These are phyloP conservation scores for Suillus tomentosus DNA, from an alignment of 768 basidiomycete genomes.

Conservation along the genomic window DNA sequence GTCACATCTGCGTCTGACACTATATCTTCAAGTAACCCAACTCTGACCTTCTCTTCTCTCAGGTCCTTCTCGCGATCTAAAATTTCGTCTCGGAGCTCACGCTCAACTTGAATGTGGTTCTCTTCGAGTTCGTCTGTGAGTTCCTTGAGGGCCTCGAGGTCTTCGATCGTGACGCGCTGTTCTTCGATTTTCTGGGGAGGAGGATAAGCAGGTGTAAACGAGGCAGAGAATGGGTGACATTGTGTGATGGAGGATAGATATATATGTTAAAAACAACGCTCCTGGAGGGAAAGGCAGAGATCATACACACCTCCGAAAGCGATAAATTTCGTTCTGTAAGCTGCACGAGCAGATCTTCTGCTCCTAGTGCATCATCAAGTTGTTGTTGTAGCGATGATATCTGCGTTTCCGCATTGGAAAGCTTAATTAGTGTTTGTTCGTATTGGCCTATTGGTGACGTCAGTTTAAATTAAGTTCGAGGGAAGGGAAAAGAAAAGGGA, in stretches of 20 bases:
- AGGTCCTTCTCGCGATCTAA: slow-evolving; percentile 8
- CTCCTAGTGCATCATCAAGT: slow-evolving; percentile 92
- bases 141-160: slow-evolving; percentile 93
- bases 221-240: background rate
- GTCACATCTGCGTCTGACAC: slow-evolving; percentile 87
- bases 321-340: slow-evolving; percentile 92
- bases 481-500: slow-evolving; percentile 3
- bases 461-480: background rate
- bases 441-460: slow-evolving; percentile 59
- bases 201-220: background rate
- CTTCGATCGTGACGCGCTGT: slow-evolving; percentile 94
- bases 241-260: background rate
- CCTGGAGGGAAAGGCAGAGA: background rate
- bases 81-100: slow-evolving; percentile 85
- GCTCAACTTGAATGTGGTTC: slow-evolving; percentile 93
- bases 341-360: slow-evolving; percentile 95
- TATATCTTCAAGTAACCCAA: slow-evolving; percentile 60
- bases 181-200: slow-evolving; percentile 87
- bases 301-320: slow-evolving; percentile 73
- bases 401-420: slow-evolving; percentile 87
- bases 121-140: slow-evolving; percentile 97
- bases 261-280: too few species aligned
- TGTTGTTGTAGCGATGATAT: slow-evolving; percentile 94
- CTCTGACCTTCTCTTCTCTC: slow-evolving; percentile 5
- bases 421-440: slow-evolving; percentile 75